Evolutionary conservation across 1,284 basidiomycete species (phyloP).

Genomic region (Pholiota adiposa): DNA sequence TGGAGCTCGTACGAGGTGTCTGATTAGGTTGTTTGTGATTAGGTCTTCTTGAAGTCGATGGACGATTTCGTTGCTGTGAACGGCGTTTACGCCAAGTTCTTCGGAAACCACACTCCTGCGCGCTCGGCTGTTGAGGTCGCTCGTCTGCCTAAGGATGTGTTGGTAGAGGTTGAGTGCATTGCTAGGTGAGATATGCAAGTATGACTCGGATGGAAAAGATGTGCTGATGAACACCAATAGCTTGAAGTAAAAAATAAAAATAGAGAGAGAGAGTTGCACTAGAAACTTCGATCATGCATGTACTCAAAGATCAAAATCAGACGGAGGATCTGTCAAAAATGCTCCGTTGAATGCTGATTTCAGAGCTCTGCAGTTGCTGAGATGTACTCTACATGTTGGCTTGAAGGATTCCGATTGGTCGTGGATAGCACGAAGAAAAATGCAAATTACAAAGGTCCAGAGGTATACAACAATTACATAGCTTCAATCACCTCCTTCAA

Average conservation of each 20-base stretch:
- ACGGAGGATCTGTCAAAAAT: neutral
- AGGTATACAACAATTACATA: slow-evolving; percentile 53
- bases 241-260: slow-evolving; percentile 32
- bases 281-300: neutral
- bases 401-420: too few species aligned
- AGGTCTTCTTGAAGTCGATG: slow-evolving; percentile 95
- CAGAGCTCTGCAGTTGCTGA: too few species aligned
- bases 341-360: neutral
- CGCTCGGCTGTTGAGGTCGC: slow-evolving; percentile 87
- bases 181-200: slow-evolving; percentile 52
- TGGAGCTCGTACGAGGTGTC: neutral
- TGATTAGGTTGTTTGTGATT: neutral
- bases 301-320: neutral
- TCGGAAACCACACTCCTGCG: slow-evolving; percentile 92
- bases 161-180: slow-evolving; percentile 94
- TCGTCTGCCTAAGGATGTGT: slow-evolving; percentile 52
- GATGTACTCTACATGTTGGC: too few species aligned
- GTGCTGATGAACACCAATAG: slow-evolving; percentile 13
- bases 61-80: slow-evolving; percentile 90
- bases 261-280: neutral
- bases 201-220: neutral
- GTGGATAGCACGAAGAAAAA: slow-evolving; percentile 12
- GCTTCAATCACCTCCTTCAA: slow-evolving; percentile 83
- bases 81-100: slow-evolving; percentile 76
- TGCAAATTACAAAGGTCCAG: slow-evolving; percentile 24